These are phyloP conservation scores for Gentiana dahurica DNA, from an alignment of 257 asterid genomes.

Conservation along the genomic window DNA sequence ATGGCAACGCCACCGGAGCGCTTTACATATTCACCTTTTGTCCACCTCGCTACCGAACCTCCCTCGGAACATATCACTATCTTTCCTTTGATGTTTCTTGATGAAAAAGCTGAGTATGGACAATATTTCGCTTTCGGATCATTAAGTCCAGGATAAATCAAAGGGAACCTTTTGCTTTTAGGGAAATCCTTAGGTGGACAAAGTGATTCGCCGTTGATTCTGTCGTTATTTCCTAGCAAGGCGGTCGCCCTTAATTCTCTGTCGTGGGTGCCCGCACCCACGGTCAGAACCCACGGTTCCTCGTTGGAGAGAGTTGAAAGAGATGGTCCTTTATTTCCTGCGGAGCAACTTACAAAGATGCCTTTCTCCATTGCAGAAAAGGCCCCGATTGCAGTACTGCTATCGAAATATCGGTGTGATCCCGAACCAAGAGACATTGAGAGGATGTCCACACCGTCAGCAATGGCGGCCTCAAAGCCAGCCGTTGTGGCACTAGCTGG, in stretches of 20 bases:
- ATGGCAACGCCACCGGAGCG: constrained; percentile 11
- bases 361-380: constrained; percentile 11
- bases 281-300: constrained; percentile 16
- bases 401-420: not conserved
- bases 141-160: constrained; percentile 8
- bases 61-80: constrained; percentile 6
- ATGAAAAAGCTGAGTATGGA: not conserved
- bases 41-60: not conserved
- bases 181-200: constrained; percentile 13
- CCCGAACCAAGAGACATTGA: constrained; percentile 1
- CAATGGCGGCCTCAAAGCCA: constrained; percentile 9
- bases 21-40: not conserved
- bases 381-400: not conserved
- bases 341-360: constrained; percentile 10
- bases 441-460: constrained; percentile 10
- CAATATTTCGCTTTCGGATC: not conserved
- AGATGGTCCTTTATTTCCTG: constrained; percentile 3
- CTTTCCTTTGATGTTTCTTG: constrained; percentile 2
- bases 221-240: constrained; percentile 7
- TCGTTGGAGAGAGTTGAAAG: not conserved
- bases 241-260: constrained; percentile 9
- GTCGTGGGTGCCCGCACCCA: constrained; percentile 11
- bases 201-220: constrained; percentile 8
- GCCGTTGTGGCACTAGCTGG: constrained; percentile 8
- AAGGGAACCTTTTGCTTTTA: constrained; percentile 4